Conservation (phyloP, 1,139 yeast species). For the Candida tetrigidarum region DNA sequence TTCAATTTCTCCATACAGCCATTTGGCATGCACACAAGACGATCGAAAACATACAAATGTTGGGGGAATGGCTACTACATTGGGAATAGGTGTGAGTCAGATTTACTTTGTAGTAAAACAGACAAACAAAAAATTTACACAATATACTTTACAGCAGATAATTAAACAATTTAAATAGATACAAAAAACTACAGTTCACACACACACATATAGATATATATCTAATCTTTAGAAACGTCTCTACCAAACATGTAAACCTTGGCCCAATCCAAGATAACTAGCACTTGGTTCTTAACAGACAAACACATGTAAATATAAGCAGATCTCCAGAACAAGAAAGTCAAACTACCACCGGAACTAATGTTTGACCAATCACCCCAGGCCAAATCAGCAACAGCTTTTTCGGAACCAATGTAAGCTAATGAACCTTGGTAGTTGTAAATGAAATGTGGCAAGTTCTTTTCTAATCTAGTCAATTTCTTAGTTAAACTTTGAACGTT, state of each 20-base stretch:
- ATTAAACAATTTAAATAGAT: neutral
- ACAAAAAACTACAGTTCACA: neutral
- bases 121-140: too few relatives aligned
- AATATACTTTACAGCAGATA: too few relatives aligned
- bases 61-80: too few relatives aligned
- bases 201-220: neutral
- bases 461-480: constrained; percentile 44
- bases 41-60: too few relatives aligned
- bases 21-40: too few relatives aligned
- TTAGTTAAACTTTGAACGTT: constrained; percentile 44
- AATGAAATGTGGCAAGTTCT: constrained; percentile 59
- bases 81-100: too few relatives aligned
- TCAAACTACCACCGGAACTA: constrained; percentile 82
- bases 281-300: constrained; percentile 82
- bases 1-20: too few relatives aligned
- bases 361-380: constrained; percentile 87
- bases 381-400: constrained; percentile 91
- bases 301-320: constrained; percentile 94
- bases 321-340: constrained; percentile 93
- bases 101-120: too few relatives aligned
- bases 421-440: constrained; percentile 75
- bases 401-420: constrained; percentile 87
- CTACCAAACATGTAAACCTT: constrained; percentile 90
- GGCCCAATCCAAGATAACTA: constrained; percentile 86
- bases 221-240: constrained; percentile 66